A percentile compares a stretch with the other conserved stretches of the same genome.
phyloP scores from a whole-genome alignment of 148 eudicot species.

The Cornus kousa region DNA sequence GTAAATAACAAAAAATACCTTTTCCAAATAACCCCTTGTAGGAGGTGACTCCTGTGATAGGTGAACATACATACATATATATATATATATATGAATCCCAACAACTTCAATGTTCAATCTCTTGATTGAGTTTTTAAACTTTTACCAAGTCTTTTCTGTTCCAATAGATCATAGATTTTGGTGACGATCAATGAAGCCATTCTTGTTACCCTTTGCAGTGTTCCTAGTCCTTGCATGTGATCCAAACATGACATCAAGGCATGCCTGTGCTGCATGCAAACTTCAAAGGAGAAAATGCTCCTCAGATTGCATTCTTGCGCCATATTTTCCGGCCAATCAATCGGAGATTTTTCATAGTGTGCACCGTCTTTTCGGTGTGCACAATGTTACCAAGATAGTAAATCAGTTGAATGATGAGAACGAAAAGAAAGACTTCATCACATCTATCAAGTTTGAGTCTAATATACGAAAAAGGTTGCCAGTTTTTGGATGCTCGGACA shows the following conservation, averaged over 20 bases:
- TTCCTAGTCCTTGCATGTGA: no score
- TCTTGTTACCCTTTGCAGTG: no score
- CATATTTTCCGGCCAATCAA: conserved; percentile 63
- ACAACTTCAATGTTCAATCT: no score
- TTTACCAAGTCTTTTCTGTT: no score
- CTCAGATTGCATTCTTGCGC: conserved; percentile 48
- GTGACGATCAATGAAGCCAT: no score
- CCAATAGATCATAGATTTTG: no score
- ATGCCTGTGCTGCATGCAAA: conserved; percentile 83
- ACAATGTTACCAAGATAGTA: conserved; percentile 41
- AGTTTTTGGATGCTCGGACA: conserved; percentile 34
- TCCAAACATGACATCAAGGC: conserved; percentile 39
- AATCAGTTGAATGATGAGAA: conserved; percentile 11
- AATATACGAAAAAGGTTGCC: conserved; percentile 48
- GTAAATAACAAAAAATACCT: no score
- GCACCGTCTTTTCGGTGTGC: conserved; percentile 59
- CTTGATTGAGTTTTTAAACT: no score
- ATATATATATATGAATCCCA: not conserved
- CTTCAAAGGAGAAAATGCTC: conserved; percentile 57
- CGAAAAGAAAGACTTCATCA: conserved; percentile 51
- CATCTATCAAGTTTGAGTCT: conserved; percentile 56
- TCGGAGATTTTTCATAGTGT: conserved; percentile 45
- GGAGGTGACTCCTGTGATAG: not conserved
- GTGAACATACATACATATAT: no score
- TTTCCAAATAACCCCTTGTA: not conserved